Base-by-base conservation (phyloP, 164 flowering plant species). In the Magnolia sinica region DNA sequence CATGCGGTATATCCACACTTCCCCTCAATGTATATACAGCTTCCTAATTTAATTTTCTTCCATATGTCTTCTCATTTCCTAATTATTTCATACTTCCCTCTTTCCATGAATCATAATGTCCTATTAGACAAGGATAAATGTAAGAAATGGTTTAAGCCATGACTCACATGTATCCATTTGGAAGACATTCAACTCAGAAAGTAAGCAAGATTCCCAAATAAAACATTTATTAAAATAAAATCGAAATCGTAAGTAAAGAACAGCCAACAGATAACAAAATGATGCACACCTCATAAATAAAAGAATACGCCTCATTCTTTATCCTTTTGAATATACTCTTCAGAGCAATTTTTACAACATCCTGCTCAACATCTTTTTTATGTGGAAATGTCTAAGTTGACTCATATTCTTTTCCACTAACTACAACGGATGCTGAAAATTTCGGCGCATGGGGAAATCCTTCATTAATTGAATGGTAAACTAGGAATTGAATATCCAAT, bases 301-400 rank as follows among this genome's bases (percentile, higher is more conserved):
- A 61, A 14, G 85, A 78, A 50, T 76, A 73, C 22, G 83, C 86
- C 76, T 85, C 87, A 29, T 81, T 81, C 73, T 76, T 80, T 23
- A 80, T 64, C 76, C 80, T 83, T 29, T 81, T 74, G 1, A 73
- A 13, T 49, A 90, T 72, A 22, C 18, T 19, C 70, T 84, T 83
- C 0, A 85, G 70, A 1, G 90, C 92, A 73, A 76, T 11, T 76
- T 71, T 86, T 1, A 91, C 87, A 49, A 70, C 90, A 84, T 85
- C 85, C 22, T 90, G 89, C 64, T 90, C 91, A 18, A 91, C 93
- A 7, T 77, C 85, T 76, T 87, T 89, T 10, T 79, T 24, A 16
- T 81, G 80, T 3, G 67, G 31, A 76, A 86, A 90, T 7, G 87
- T 83, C 14, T 81, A 52, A 2, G 52, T 45, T 7, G 91, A 82